phyloP scores from a whole-genome alignment of 371 early-diverging fungal genomes.

The Circinella umbellata region DNA sequence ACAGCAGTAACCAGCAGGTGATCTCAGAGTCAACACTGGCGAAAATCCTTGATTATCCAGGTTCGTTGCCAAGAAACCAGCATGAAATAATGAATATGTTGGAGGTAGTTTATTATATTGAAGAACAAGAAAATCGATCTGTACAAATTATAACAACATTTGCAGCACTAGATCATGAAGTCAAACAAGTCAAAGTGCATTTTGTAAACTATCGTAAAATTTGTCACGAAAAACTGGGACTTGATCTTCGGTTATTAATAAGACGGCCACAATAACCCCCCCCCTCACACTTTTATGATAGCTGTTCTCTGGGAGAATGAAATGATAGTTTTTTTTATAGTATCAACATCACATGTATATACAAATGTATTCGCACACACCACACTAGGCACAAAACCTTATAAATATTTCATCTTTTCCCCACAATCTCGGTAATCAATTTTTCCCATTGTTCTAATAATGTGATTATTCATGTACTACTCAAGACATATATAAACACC shows the following conservation, averaged over 20 bases:
- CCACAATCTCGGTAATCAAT: too few species aligned
- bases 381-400: too few species aligned
- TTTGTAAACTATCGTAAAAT: background rate
- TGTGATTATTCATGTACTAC: too few species aligned
- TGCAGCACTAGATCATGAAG: constrained; percentile 11
- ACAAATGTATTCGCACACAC: background rate
- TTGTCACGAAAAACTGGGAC: constrained; percentile 8
- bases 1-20: background rate
- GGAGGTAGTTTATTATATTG: constrained; percentile 54
- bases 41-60: constrained; percentile 62
- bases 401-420: too few species aligned
- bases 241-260: constrained; percentile 4
- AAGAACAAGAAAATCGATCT: background rate
- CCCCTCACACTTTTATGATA: background rate
- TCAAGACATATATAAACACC: too few species aligned
- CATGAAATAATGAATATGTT: constrained; percentile 51
- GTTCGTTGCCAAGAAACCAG: constrained; percentile 51
- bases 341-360: background rate
- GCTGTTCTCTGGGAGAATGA: too few species aligned
- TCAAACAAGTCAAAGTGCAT: constrained; percentile 1
- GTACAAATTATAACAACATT: constrained; percentile 1
- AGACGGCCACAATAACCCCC: constrained; percentile 4
- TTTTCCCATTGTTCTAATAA: too few species aligned
- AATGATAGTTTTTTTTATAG: background rate
- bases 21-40: constrained; percentile 39